Base-by-base conservation (phyloP, 208 protist genomes). In the Phytomonas serpens region DNA sequence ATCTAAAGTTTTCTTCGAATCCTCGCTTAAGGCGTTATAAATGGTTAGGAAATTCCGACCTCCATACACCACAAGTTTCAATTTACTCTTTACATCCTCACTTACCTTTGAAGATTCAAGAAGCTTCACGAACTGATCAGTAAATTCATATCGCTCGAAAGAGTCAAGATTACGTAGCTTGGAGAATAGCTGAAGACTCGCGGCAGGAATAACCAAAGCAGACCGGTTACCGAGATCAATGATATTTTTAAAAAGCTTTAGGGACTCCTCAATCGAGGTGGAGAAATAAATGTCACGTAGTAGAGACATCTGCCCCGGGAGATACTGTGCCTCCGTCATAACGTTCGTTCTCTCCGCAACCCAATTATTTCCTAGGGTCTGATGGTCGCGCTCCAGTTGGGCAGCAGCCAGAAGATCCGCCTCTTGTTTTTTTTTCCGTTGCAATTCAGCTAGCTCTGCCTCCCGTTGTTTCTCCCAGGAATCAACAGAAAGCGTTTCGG, bases 381-480 rank as follows among this genome's bases (percentile, higher is more conserved):
- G 72, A 70, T 93, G 84, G 73, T 92, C 84, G 63, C 82, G 78
- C 33, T 85, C 86, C 23, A 79, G 82, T 27, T 66, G 16, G 13
- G 10, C 62, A 64, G 68, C 38, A 65, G 74, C 73, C 1, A 88
- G 74, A 33, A 81, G 68, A 36, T 78, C 72, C 62, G 73, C 74
- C 83, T 93, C 88, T 30, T 83, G 75, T 40, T 84, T 85, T 38
- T 89, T 79, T 61, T 89, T 84, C 34, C 79, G 74, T 37, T 87
- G 87, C 38, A 94, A 68, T 23, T 85, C 77, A 40, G 83, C 83
- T 52, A 96, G 69, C 75, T 96, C 88, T 57, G 78, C 73, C 66
- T 96, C 87, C 30, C 92, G 87, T 71, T 94, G 92, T 62, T 85
- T 77, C 77, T 94, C 88, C 89, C 92, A 96, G 6, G 75, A 72